phyloP scores from a whole-genome alignment of 345 rosid species.

The Eucalyptus cloeziana region DNA sequence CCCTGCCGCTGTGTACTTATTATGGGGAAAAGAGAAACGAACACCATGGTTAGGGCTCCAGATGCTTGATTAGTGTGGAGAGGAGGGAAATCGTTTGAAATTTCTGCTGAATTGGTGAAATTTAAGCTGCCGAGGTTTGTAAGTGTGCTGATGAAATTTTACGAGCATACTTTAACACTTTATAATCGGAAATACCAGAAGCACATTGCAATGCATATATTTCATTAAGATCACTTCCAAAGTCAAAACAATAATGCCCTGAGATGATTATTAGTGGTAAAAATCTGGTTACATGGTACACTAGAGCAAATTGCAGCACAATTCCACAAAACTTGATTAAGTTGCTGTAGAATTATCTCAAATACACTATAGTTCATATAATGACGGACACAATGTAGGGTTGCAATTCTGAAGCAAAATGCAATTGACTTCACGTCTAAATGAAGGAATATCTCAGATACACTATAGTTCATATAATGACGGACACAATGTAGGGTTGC shows the following conservation, averaged over 20 bases:
- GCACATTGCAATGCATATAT: neutral
- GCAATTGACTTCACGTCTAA: neutral
- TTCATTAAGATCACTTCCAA: neutral
- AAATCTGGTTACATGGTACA: neutral
- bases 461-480: neutral
- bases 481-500: neutral
- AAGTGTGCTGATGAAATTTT: neutral
- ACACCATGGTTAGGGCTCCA: neutral
- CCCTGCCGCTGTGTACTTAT: neutral
- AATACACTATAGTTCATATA: neutral
- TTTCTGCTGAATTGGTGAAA: neutral
- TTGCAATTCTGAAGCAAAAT: neutral
- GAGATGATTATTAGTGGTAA: neutral
- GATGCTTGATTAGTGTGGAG: neutral
- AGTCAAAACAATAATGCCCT: neutral
- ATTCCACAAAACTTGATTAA: neutral
- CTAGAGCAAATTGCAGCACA: neutral
- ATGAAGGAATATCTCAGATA: neutral
- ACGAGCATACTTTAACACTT: neutral
- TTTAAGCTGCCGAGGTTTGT: neutral
- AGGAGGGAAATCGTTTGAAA: neutral
- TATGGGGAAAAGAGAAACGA: neutral
- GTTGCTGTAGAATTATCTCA: neutral
- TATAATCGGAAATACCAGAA: neutral
- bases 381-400: neutral